Conservation (phyloP, 805 yeast genomes). For the Kuraishia cidri region DNA sequence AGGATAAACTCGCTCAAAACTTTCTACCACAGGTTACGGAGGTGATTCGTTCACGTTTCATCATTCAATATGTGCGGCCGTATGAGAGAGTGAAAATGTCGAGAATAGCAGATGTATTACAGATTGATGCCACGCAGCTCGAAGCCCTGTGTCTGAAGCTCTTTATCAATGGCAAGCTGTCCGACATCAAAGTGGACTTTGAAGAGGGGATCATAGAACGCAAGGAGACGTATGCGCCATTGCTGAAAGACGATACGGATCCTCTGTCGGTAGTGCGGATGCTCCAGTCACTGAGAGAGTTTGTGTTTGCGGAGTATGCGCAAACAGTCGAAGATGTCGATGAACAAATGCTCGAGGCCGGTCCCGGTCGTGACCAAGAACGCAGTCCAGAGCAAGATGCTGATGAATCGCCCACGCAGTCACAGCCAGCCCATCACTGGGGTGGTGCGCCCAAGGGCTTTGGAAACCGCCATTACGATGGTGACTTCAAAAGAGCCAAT, state of each 20-base stretch:
- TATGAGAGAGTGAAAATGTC: constrained; percentile 13
- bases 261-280: not conserved
- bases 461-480: not conserved
- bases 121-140: constrained; percentile 9
- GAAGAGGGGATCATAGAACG: constrained; percentile 6
- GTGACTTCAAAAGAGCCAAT: not conserved
- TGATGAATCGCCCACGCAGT: too few relatives aligned
- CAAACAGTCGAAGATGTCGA: not conserved
- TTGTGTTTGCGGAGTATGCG: not conserved
- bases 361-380: too few relatives aligned
- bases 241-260: not conserved
- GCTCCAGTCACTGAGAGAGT: not conserved
- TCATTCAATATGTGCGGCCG: constrained; percentile 11
- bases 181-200: constrained; percentile 14
- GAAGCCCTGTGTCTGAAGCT: constrained; percentile 15
- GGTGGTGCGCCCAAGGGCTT: too few relatives aligned
- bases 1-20: not conserved
- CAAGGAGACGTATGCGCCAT: not conserved
- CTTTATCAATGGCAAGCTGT: constrained; percentile 13
- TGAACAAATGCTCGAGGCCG: not conserved
- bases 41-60: constrained; percentile 4
- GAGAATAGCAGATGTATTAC: constrained; percentile 10
- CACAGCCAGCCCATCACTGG: too few relatives aligned
- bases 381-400: too few relatives aligned
- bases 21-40: not conserved